Percentiles rank a stretch among this genome's conserved stretches.
These are phyloP conservation scores for Mallotus japonicus DNA, from an alignment of 441 rosid genomes.

Conservation along the genomic window DNA sequence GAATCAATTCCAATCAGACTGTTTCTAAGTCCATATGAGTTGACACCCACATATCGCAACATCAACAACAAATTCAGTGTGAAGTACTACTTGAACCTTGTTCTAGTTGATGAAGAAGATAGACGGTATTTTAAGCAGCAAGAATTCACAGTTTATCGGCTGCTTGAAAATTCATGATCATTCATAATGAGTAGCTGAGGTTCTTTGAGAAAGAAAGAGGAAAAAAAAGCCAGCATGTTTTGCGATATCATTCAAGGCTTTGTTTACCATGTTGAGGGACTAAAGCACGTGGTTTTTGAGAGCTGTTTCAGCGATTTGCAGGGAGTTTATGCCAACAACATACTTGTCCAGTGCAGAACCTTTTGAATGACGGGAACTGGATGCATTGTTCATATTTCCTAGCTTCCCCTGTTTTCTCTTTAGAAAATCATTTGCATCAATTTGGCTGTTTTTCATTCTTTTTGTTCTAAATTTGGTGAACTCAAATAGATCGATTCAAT, in stretches of 20 bases:
- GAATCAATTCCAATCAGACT: slow-evolving; percentile 89
- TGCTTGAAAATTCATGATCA: slow-evolving; percentile 56
- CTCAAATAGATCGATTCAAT: background rate
- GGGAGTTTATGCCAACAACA: background rate
- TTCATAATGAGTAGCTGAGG: background rate
- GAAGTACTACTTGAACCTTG: slow-evolving; percentile 88
- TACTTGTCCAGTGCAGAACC: background rate
- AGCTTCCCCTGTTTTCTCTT: background rate
- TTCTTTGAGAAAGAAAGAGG: no score
- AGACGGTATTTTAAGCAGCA: slow-evolving; percentile 94
- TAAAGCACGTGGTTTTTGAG: background rate
- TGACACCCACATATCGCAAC: slow-evolving; percentile 85
- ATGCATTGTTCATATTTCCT: background rate
- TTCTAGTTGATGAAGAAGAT: slow-evolving; percentile 90
- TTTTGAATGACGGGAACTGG: background rate
- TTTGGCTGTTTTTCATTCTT: background rate
- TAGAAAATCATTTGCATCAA: background rate
- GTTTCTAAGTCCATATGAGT: slow-evolving; percentile 82
- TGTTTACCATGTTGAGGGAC: background rate
- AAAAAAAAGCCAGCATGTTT: background rate
- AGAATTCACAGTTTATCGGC: slow-evolving; percentile 79
- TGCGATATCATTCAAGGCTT: background rate
- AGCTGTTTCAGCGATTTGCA: background rate
- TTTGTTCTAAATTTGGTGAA: background rate
- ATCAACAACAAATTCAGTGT: slow-evolving; percentile 95